phyloP scores from a whole-genome alignment of 108 stramenopile species.

The Nannochloropsis gaditana region DNA sequence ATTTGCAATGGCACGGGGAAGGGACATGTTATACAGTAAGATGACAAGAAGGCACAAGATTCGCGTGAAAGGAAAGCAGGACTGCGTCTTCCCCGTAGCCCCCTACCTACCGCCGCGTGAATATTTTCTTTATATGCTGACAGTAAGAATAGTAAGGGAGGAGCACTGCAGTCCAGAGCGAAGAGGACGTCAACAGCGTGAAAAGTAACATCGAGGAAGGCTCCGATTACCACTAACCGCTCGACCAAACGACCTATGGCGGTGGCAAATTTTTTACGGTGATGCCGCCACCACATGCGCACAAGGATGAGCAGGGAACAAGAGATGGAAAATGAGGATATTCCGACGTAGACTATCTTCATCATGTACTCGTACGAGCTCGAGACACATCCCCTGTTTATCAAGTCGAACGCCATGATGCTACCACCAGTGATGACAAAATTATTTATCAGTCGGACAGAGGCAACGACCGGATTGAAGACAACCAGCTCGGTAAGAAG shows the following conservation, averaged over 20 bases:
- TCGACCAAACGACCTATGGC: slow-evolving; percentile 1
- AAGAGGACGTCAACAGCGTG: slow-evolving; percentile 3
- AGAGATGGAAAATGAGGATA: neutral
- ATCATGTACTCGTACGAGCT: neutral
- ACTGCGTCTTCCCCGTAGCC: neutral
- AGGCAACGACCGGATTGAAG: too few relatives aligned
- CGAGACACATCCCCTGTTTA: neutral
- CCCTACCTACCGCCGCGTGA: neutral
- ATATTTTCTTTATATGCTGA: neutral
- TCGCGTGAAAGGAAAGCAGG: too few relatives aligned
- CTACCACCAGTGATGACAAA: too few relatives aligned
- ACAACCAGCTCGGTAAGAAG: too few relatives aligned
- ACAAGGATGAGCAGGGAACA: neutral
- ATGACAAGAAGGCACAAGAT: too few relatives aligned
- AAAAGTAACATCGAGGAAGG: neutral
- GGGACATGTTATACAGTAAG: neutral
- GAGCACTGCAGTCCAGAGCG: neutral
- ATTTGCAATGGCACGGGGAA: neutral
- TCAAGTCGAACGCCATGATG: neutral
- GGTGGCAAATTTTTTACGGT: neutral
- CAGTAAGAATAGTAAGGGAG: neutral
- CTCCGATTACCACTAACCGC: neutral
- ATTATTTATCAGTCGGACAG: too few relatives aligned
- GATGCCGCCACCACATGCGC: slow-evolving; percentile 4
- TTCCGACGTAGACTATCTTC: neutral